phyloP scores from a whole-genome alignment of 1,284 basidiomycete species.

The Grifola frondosa region DNA sequence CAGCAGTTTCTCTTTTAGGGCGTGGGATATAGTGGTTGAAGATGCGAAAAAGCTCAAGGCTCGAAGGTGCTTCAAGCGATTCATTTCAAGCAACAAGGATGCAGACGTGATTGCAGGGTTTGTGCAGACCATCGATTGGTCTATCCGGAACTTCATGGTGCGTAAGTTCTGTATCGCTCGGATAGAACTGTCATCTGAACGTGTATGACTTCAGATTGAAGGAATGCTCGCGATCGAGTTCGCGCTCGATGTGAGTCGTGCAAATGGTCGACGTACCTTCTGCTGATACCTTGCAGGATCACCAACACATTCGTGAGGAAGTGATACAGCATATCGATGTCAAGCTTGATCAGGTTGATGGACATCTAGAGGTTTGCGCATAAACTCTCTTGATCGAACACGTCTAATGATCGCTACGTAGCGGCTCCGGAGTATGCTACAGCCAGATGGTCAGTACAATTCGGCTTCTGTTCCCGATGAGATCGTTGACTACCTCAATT shows the following conservation, averaged over 20 bases:
- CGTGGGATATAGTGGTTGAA: neutral
- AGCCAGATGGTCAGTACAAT: too few relatives aligned
- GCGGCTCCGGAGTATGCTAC: neutral
- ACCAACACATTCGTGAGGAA: neutral
- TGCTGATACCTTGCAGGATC: neutral
- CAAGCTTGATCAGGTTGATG: neutral
- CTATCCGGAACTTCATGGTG: neutral
- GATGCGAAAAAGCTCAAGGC: neutral
- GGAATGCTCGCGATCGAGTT: slow-evolving; percentile 2
- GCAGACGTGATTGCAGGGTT: neutral
- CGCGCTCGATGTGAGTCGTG: neutral
- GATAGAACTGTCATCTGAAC: neutral
- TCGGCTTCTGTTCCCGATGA: too few relatives aligned
- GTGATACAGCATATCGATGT: neutral
- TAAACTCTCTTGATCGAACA: neutral
- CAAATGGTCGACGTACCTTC: neutral
- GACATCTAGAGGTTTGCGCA: neutral
- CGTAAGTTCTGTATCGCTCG: neutral
- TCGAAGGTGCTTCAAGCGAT: neutral
- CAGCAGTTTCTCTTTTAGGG: neutral
- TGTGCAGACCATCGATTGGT: neutral
- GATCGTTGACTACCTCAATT: too few relatives aligned
- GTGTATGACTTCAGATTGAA: neutral
- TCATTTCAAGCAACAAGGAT: neutral
- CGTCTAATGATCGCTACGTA: neutral